phyloP scores from a whole-genome alignment of 306 rosid species.

The Oxytropis ochrocephala region DNA sequence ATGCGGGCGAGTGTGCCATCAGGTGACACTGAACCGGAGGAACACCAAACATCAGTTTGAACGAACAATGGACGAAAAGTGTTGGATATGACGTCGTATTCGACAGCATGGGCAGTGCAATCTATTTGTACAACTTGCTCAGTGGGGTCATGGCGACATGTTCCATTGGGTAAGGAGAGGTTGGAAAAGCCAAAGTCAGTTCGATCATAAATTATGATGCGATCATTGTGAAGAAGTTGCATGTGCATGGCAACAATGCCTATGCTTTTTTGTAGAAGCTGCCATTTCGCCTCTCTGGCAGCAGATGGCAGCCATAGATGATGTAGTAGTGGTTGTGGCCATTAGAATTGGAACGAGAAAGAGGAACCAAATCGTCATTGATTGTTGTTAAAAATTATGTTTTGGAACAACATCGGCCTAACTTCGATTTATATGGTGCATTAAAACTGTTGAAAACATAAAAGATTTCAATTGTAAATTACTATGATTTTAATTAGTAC shows the following conservation, averaged over 20 bases:
- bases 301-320: neutral
- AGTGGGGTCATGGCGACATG: conserved; percentile 29
- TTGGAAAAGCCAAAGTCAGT: conserved; percentile 57
- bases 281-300: conserved; percentile 29
- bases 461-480: no score
- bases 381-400: no score
- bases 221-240: conserved; percentile 61
- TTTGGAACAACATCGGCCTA: no score
- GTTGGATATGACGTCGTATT: conserved; percentile 53
- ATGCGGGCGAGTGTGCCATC: conserved; percentile 44
- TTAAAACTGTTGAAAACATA: no score
- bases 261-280: conserved; percentile 32
- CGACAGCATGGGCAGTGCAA: conserved; percentile 72
- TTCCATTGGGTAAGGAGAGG: conserved; percentile 32
- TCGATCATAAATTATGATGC: conserved; percentile 51
- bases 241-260: conserved; percentile 80
- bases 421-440: no score
- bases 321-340: neutral
- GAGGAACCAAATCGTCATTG: neutral
- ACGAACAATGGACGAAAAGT: conserved; percentile 45
- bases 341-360: neutral
- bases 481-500: no score
- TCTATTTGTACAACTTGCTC: conserved; percentile 26
- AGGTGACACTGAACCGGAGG: conserved; percentile 35
- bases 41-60: conserved; percentile 60